Evolutionary conservation across 2,329 filamentous ascomycete species (phyloP).

Genomic region (Fusarium sterilihyphosum): DNA sequence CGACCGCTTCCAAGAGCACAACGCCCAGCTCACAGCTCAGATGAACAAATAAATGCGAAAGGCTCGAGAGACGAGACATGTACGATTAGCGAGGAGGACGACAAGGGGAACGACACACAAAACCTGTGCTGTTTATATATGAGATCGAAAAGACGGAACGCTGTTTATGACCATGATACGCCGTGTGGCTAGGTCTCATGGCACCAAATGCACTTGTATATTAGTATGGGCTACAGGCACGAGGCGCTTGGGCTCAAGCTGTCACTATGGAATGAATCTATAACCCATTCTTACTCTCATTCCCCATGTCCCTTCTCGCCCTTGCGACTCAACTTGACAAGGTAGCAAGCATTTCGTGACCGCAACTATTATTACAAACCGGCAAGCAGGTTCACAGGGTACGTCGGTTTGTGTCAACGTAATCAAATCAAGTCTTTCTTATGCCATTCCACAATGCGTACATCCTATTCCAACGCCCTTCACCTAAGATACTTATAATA

Average conservation of each 20-base stretch:
- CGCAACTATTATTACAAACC: background rate
- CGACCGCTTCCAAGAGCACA: conserved; percentile 84
- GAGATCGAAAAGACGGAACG: conserved; percentile 10
- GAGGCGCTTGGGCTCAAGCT: conserved; percentile 4
- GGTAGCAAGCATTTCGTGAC: background rate
- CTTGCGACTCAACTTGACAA: background rate
- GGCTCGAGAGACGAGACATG: conserved; percentile 7
- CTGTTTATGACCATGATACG: conserved; percentile 19
- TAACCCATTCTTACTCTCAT: conserved; percentile 21
- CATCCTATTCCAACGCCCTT: conserved; percentile 40
- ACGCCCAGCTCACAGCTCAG: conserved; percentile 66
- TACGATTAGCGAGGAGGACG: conserved; percentile 35
- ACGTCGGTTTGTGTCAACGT: conserved; percentile 5
- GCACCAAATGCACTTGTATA: conserved; percentile 40
- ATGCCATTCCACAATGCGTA: conserved; percentile 35
- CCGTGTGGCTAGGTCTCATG: conserved; percentile 23
- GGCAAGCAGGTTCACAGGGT: background rate
- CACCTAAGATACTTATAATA: conserved; percentile 37
- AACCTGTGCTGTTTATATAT: conserved; percentile 7
- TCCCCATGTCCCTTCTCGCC: background rate
- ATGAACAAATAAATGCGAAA: conserved; percentile 52
- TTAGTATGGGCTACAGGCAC: conserved; percentile 33
- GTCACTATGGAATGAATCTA: conserved; percentile 15
- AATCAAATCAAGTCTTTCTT: conserved; percentile 17
- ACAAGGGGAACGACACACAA: conserved; percentile 4